phyloP scores from a whole-genome alignment of 768 basidiomycete genomes.

The Mycena kentingensis region DNA sequence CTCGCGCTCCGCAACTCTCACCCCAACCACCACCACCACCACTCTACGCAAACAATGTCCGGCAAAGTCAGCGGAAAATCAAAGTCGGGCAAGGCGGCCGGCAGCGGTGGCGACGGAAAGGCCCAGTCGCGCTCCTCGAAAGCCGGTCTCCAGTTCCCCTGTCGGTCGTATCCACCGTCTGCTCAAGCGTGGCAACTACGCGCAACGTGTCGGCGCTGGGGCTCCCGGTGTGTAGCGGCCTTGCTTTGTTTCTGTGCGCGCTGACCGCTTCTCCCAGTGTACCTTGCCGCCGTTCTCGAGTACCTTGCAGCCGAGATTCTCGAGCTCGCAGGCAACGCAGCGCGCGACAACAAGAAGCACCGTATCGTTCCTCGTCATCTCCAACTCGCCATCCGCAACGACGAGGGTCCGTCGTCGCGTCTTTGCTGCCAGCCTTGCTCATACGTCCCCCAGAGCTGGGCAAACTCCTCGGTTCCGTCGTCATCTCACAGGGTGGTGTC shows the following conservation, averaged over 20 bases:
- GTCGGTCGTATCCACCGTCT: no score
- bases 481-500: no score
- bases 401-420: conserved; percentile 41
- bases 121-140: no score
- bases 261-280: conserved; percentile 48
- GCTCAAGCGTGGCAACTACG: conserved; percentile 76
- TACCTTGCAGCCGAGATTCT: no score
- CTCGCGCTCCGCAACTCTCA: conserved; percentile 13
- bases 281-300: no score
- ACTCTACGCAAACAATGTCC: conserved; percentile 32
- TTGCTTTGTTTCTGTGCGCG: not conserved
- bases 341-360: conserved; percentile 81
- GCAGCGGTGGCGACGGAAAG: no score
- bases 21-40: conserved; percentile 8
- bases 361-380: conserved; percentile 87
- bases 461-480: no score
- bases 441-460: conserved; percentile 24
- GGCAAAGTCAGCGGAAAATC: conserved; percentile 37
- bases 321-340: no score
- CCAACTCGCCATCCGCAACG: conserved; percentile 83
- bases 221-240: conserved; percentile 53
- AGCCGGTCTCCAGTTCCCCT: no score
- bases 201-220: conserved; percentile 76
- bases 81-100: no score
- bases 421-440: no score